Evolutionary conservation across 352 stramenopile species (phyloP).

Genomic region (Globisporangium spiculum): DNA sequence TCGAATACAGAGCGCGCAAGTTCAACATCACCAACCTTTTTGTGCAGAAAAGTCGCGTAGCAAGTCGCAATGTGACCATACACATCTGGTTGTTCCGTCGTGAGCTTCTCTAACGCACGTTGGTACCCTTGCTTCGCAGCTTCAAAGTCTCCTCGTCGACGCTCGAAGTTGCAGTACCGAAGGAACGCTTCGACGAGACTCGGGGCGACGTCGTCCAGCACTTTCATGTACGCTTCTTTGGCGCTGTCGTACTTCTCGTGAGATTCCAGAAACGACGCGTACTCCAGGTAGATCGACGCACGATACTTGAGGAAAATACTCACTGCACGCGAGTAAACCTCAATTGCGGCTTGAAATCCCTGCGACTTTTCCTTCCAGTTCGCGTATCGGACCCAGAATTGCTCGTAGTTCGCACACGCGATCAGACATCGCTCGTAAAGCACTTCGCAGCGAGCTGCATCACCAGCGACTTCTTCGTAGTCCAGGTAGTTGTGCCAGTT

Average conservation of each 20-base stretch:
- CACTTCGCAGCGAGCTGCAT: constrained; percentile 49
- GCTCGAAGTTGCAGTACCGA: constrained; percentile 69
- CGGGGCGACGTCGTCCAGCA: constrained; percentile 52
- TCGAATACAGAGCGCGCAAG: constrained; percentile 45
- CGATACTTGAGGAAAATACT: constrained; percentile 74
- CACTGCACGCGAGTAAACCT: constrained; percentile 61
- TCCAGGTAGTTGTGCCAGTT: constrained; percentile 84
- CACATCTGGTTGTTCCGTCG: constrained; percentile 36
- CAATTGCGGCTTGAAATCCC: constrained; percentile 60
- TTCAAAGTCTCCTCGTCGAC: constrained; percentile 50
- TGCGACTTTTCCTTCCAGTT: constrained; percentile 53
- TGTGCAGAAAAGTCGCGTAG: constrained; percentile 62
- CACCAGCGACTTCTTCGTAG: constrained; percentile 61
- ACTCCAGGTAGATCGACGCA: constrained; percentile 69
- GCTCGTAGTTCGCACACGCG: constrained; percentile 80
- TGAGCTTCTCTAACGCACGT: constrained; percentile 40
- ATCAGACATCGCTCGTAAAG: constrained; percentile 82
- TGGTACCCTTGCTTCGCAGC: constrained; percentile 53
- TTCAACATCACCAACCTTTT: constrained; percentile 34
- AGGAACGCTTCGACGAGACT: constrained; percentile 66
- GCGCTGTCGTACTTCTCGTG: constrained; percentile 52
- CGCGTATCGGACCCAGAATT: constrained; percentile 75
- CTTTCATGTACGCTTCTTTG: constrained; percentile 49
- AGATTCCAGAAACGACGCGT: constrained; percentile 65
- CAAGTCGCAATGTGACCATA: constrained; percentile 48